phyloP scores from a whole-genome alignment of 768 basidiomycete genomes.

The Phanerochaete sordida region DNA sequence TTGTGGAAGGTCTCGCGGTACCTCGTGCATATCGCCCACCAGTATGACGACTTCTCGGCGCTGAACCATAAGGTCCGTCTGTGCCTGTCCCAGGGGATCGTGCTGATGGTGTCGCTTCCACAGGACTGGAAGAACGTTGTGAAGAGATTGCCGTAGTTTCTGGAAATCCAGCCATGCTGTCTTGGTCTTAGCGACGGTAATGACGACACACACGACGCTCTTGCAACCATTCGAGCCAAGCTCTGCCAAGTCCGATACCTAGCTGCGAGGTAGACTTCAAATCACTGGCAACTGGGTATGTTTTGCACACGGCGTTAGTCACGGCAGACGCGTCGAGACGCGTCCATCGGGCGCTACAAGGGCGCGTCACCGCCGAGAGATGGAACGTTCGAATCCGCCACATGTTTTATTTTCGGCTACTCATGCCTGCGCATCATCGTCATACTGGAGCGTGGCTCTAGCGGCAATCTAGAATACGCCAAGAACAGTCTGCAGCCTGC shows the following conservation, averaged over 20 bases:
- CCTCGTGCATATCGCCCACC: conserved; percentile 56
- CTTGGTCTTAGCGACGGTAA: neutral
- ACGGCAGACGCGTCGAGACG: neutral
- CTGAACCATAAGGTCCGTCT: conserved; percentile 61
- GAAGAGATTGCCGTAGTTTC: conserved; percentile 31
- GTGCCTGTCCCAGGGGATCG: neutral
- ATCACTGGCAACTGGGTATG: neutral
- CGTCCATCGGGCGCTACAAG: neutral
- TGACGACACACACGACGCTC: neutral
- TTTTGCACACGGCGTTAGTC: neutral
- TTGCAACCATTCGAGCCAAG: too few species aligned
- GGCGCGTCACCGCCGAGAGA: neutral
- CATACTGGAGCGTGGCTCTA: neutral
- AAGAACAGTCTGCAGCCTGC: neutral
- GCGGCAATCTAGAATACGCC: neutral
- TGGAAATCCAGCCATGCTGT: neutral
- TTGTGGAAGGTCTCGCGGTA: conserved; percentile 63
- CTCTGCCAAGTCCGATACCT: too few species aligned
- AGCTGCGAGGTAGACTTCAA: too few species aligned
- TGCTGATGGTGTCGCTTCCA: neutral
- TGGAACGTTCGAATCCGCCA: neutral
- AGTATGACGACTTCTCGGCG: conserved; percentile 54
- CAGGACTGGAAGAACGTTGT: conserved; percentile 53
- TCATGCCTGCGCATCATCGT: neutral
- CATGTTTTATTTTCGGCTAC: neutral